phyloP scores from a whole-genome alignment of 179 eudicot genomes.

The Beta macrorhiza region DNA sequence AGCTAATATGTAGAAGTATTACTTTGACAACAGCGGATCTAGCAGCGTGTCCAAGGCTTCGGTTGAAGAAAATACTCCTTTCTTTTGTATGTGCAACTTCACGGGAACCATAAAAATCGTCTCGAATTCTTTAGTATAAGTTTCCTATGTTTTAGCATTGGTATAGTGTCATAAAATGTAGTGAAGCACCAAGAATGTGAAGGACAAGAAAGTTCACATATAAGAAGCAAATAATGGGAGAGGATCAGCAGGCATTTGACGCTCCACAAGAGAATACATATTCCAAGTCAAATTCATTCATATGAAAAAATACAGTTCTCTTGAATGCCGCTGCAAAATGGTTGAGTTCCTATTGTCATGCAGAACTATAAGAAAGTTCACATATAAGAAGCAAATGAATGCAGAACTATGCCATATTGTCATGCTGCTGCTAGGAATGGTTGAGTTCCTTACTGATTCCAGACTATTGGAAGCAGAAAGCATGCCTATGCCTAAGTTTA shows the following conservation, averaged over 20 bases:
- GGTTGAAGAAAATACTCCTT: not conserved
- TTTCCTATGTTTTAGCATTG: not conserved
- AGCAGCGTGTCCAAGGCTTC: not conserved
- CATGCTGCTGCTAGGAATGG: not conserved
- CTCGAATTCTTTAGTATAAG: not conserved
- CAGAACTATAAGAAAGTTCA: too few species aligned
- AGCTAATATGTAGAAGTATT: not conserved
- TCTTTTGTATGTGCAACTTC: constrained; percentile 9
- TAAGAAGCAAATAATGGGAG: not conserved
- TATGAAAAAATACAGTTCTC: not conserved
- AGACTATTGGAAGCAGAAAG: too few species aligned
- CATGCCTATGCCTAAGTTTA: not conserved
- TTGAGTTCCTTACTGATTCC: not conserved
- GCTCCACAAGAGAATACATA: not conserved
- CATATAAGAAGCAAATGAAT: not conserved
- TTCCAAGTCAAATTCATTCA: not conserved
- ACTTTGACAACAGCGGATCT: not conserved
- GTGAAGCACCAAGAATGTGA: not conserved
- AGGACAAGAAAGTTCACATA: not conserved
- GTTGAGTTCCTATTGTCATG: too few species aligned
- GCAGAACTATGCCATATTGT: not conserved
- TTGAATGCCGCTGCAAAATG: not conserved
- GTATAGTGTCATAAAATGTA: not conserved
- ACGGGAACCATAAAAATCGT: not conserved
- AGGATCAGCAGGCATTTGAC: constrained; percentile 1